These are phyloP conservation scores for Triangularia setosa DNA, from an alignment of 2,329 filamentous ascomycete species.

Conservation along the genomic window DNA sequence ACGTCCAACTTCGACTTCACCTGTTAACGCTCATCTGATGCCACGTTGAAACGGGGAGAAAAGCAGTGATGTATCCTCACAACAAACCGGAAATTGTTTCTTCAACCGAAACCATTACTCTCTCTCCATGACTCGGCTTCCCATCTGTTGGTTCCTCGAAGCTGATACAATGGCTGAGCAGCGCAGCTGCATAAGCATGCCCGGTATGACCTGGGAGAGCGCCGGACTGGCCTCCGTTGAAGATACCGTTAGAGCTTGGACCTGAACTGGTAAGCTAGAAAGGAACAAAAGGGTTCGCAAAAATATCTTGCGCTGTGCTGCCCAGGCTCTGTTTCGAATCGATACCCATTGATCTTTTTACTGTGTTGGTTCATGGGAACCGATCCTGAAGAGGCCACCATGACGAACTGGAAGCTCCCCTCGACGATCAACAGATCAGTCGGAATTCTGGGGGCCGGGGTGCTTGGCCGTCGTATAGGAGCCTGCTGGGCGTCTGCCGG, in stretches of 20 bases:
- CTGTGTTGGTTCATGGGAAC: neutral
- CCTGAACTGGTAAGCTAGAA: neutral
- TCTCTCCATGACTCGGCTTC: neutral
- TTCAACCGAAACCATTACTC: neutral
- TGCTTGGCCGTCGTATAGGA: constrained; percentile 40
- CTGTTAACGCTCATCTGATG: neutral
- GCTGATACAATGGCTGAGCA: neutral
- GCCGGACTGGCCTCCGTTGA: neutral
- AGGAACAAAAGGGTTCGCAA: neutral
- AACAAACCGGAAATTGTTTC: neutral
- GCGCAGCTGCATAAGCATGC: neutral
- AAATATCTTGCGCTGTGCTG: neutral
- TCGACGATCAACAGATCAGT: constrained; percentile 29
- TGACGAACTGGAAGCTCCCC: constrained; percentile 14
- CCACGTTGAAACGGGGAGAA: too few relatives aligned
- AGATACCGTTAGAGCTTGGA: neutral
- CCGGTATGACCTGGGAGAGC: neutral
- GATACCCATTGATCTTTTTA: neutral
- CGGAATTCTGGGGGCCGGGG: constrained; percentile 39
- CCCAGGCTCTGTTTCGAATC: neutral
- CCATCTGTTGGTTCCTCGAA: neutral
- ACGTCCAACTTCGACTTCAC: neutral
- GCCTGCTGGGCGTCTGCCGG: constrained; percentile 41
- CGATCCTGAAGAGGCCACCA: neutral
- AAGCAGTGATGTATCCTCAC: neutral